Conservation (phyloP, 768 basidiomycete genomes). For the Phlegmacium glaucopus region DNA sequence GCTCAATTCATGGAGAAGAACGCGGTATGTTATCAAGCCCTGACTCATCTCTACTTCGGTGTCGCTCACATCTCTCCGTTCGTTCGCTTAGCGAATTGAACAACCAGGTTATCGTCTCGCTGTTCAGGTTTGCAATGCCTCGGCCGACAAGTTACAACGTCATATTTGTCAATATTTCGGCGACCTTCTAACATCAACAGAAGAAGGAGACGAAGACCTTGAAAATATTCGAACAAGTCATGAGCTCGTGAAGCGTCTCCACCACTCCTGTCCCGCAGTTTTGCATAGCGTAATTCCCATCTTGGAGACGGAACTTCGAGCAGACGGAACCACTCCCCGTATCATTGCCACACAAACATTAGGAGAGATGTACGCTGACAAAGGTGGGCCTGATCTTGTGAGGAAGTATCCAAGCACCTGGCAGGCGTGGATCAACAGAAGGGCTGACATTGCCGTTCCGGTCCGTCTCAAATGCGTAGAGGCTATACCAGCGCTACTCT, state of each 20-base stretch:
- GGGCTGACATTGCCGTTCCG: slow-evolving; percentile 65
- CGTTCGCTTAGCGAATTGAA: slow-evolving; percentile 53
- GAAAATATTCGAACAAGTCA: slow-evolving; percentile 76
- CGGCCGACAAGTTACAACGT: slow-evolving; percentile 84
- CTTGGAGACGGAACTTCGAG: slow-evolving; percentile 85
- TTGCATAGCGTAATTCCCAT: slow-evolving; percentile 91
- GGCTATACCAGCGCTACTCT: slow-evolving; percentile 55
- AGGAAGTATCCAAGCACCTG: slow-evolving; percentile 82
- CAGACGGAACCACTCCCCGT: slow-evolving; percentile 69
- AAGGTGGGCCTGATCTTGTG: slow-evolving; percentile 67
- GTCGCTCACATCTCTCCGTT: slow-evolving; percentile 1
- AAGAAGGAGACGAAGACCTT: slow-evolving; percentile 58
- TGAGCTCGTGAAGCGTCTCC: slow-evolving; percentile 79
- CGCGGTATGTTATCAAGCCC: slow-evolving; percentile 36
- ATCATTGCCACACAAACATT: slow-evolving; percentile 81
- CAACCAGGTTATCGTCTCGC: slow-evolving; percentile 81
- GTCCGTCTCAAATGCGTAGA: slow-evolving; percentile 84
- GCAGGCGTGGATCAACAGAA: slow-evolving; percentile 77
- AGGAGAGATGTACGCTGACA: slow-evolving; percentile 88
- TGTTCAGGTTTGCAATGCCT: slow-evolving; percentile 78
- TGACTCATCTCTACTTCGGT: neutral
- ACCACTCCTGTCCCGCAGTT: slow-evolving; percentile 74
- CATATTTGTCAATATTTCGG: slow-evolving; percentile 92
- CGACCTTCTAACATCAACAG: slow-evolving; percentile 61
- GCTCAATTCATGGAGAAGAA: slow-evolving; percentile 83